Percentiles rank a stretch among this genome's conserved stretches.
Evolutionary conservation across 306 rosid species (phyloP).

Genomic region (Crotalaria pallida): DNA sequence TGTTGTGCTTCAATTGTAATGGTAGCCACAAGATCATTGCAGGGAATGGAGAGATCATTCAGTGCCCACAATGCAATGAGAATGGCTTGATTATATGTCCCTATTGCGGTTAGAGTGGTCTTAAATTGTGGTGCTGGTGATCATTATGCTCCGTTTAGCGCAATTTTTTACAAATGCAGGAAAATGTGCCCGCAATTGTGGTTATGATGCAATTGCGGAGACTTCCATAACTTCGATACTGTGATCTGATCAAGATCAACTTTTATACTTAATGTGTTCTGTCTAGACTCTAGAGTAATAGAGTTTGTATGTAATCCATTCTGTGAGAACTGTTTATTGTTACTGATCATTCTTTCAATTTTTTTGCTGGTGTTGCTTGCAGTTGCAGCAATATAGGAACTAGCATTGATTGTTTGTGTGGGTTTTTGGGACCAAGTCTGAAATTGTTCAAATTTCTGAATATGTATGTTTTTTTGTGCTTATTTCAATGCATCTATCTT

Average conservation of each 20-base stretch:
- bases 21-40: slow-evolving; percentile 57
- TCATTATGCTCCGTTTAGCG: no score
- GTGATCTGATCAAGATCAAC: not conserved
- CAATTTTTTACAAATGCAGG: no score
- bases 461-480: not conserved
- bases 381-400: not conserved
- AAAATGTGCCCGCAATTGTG: no score
- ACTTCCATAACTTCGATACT: no score
- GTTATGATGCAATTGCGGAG: no score
- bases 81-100: slow-evolving; percentile 84
- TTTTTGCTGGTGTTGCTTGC: slow-evolving; percentile 17
- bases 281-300: not conserved
- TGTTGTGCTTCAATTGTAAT: slow-evolving; percentile 66
- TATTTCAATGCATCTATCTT: not conserved
- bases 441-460: slow-evolving; percentile 20
- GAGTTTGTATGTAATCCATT: slow-evolving; percentile 25
- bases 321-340: not conserved
- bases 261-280: not conserved
- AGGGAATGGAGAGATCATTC: slow-evolving; percentile 26
- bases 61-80: slow-evolving; percentile 69
- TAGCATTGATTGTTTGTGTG: slow-evolving; percentile 21
- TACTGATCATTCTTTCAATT: slow-evolving; percentile 29
- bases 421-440: slow-evolving; percentile 20
- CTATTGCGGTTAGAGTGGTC: slow-evolving; percentile 42
- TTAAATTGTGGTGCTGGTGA: no score